Percentiles rank a stretch among this genome's conserved stretches.
Evolutionary conservation across 2,329 filamentous ascomycete genomes (phyloP).

Genomic region (Epichloe gansuensis): DNA sequence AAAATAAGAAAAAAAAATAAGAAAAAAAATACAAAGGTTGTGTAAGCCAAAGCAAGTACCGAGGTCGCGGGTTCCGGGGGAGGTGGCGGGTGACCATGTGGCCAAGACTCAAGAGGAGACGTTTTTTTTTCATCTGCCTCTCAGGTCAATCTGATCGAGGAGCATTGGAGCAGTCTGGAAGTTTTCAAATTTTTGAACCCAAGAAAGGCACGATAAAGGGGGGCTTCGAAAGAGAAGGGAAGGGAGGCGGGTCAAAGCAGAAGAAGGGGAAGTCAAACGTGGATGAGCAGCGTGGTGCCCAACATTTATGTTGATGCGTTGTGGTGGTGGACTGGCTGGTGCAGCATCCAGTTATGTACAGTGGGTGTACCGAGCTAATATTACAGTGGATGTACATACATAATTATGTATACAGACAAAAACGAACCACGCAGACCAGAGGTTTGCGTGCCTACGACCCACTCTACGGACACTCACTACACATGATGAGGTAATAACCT

Average conservation of each 20-base stretch:
- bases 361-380: too few relatives aligned
- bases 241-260: background rate
- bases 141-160: too few relatives aligned
- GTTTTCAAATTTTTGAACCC: background rate
- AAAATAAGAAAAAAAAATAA: too few relatives aligned
- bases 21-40: background rate
- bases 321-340: background rate
- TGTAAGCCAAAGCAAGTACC: background rate
- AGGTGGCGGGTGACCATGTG: background rate
- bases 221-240: background rate
- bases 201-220: background rate
- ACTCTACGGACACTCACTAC: too few relatives aligned
- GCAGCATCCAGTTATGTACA: background rate
- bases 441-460: too few relatives aligned
- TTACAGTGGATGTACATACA: too few relatives aligned
- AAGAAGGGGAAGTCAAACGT: background rate
- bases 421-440: too few relatives aligned
- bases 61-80: background rate
- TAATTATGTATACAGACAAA: too few relatives aligned
- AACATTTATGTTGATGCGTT: background rate
- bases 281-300: background rate
- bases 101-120: background rate
- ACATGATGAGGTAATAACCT: too few relatives aligned
- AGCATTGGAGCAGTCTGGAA: too few relatives aligned
- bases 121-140: background rate